Evolutionary conservation across 176 grass and related monocot genomes (phyloP).

Genomic region (Chloris gayana): DNA sequence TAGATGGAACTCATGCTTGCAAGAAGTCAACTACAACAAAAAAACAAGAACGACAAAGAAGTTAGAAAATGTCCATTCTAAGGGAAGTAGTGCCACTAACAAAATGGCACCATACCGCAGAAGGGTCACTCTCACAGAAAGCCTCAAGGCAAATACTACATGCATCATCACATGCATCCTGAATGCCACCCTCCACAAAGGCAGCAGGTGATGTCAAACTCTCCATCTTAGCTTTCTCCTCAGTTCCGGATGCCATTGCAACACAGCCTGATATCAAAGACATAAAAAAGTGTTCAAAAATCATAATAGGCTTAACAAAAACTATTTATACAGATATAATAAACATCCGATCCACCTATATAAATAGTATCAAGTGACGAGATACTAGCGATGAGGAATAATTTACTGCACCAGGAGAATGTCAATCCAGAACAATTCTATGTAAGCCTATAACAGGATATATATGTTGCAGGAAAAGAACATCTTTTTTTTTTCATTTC

Average conservation of each 20-base stretch:
- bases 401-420: background rate
- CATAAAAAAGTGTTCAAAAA: background rate
- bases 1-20: conserved; percentile 97
- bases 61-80: conserved; percentile 1
- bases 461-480: background rate
- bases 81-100: conserved; percentile 19
- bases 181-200: conserved; percentile 93
- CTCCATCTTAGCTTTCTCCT: conserved; percentile 74
- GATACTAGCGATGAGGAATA: background rate
- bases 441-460: background rate
- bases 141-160: conserved; percentile 93
- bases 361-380: background rate
- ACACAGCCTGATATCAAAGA: conserved; percentile 29
- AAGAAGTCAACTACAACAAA: conserved; percentile 73
- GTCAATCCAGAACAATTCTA: background rate
- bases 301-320: conserved; percentile 12
- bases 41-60: conserved; percentile 41
- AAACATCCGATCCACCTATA: background rate
- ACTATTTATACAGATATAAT: background rate
- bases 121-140: conserved; percentile 85
- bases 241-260: conserved; percentile 55
- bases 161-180: conserved; percentile 93
- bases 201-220: conserved; percentile 68
- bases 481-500: background rate
- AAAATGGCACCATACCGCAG: conserved; percentile 54